A percentile compares a stretch with the other conserved stretches of the same genome.
Conservation (phyloP, 1,284 basidiomycete species). For the Macrocystidia cucumis region DNA sequence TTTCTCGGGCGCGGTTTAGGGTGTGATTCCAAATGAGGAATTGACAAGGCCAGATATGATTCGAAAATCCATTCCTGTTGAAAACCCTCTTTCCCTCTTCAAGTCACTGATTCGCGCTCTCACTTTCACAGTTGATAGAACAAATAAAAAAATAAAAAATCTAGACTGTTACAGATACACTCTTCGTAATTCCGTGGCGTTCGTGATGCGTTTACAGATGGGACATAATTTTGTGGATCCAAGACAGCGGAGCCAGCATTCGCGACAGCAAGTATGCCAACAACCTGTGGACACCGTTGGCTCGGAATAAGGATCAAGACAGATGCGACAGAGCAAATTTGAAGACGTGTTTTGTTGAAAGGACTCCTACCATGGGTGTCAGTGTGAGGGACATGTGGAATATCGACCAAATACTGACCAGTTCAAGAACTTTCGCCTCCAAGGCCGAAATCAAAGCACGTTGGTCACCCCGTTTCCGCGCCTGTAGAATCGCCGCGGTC, state of each 20-base stretch:
- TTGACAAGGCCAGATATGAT: slow-evolving; percentile 79
- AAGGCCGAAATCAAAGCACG: slow-evolving; percentile 43
- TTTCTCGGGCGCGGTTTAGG: too few relatives aligned
- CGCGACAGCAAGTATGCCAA: slow-evolving; percentile 77
- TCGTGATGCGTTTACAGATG: slow-evolving; percentile 77
- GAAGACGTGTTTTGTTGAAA: slow-evolving; percentile 36
- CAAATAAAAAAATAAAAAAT: slow-evolving; percentile 2
- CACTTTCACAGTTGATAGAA: not conserved
- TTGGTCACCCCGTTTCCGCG: slow-evolving; percentile 39
- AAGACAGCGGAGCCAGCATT: slow-evolving; percentile 74
- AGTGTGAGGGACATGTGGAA: slow-evolving; percentile 5
- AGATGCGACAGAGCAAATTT: slow-evolving; percentile 61
- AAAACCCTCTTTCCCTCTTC: not conserved
- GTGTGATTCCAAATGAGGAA: slow-evolving; percentile 38
- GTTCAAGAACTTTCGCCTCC: slow-evolving; percentile 49
- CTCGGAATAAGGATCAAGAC: slow-evolving; percentile 67
- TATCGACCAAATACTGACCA: slow-evolving; percentile 31
- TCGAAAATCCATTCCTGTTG: slow-evolving; percentile 10
- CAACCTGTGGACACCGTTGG: slow-evolving; percentile 77
- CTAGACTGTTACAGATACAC: slow-evolving; percentile 39
- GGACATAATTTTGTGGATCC: slow-evolving; percentile 77
- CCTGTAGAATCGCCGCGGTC: slow-evolving; percentile 41
- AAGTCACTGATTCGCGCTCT: not conserved
- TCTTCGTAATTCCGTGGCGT: slow-evolving; percentile 59
- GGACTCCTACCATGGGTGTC: slow-evolving; percentile 29